phyloP scores from a whole-genome alignment of 177 flowering plant species.

The Vitis hybrid region DNA sequence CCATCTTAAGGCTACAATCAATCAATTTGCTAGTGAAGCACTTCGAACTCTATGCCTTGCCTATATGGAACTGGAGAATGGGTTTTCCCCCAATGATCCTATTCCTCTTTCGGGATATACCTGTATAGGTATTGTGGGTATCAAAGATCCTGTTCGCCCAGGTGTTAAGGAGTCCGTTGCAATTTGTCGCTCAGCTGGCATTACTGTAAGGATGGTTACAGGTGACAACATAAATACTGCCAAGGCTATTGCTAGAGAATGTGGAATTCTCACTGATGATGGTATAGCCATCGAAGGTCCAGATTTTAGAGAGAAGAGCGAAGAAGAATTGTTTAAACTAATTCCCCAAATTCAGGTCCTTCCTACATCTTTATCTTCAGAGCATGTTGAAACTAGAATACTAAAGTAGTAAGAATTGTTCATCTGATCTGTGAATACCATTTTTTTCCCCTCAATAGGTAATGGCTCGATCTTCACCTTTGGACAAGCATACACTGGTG shows the following conservation, averaged over 20 bases:
- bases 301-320: slow-evolving; percentile 60
- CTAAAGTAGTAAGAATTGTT: not conserved
- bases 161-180: slow-evolving; percentile 79
- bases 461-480: slow-evolving; percentile 84
- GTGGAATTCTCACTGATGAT: slow-evolving; percentile 76
- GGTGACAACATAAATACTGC: slow-evolving; percentile 83
- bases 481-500: slow-evolving; percentile 75
- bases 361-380: not conserved
- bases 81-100: slow-evolving; percentile 34
- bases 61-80: slow-evolving; percentile 51
- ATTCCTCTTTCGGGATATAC: slow-evolving; percentile 64
- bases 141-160: slow-evolving; percentile 81
- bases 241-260: slow-evolving; percentile 78
- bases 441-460: slow-evolving; percentile 40
- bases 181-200: slow-evolving; percentile 70
- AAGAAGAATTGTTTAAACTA: slow-evolving; percentile 49
- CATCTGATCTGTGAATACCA: not conserved
- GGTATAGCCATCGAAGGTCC: slow-evolving; percentile 85
- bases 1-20: slow-evolving; percentile 47
- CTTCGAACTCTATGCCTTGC: slow-evolving; percentile 75
- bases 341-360: slow-evolving; percentile 72
- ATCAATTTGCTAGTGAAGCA: slow-evolving; percentile 68
- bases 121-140: slow-evolving; percentile 73
- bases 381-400: not conserved
- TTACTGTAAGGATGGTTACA: slow-evolving; percentile 75